Percentiles rank a stretch among this genome's conserved stretches.
Conservation (phyloP, 129 eudicot species). For the Heracleum sosnowskyi region DNA sequence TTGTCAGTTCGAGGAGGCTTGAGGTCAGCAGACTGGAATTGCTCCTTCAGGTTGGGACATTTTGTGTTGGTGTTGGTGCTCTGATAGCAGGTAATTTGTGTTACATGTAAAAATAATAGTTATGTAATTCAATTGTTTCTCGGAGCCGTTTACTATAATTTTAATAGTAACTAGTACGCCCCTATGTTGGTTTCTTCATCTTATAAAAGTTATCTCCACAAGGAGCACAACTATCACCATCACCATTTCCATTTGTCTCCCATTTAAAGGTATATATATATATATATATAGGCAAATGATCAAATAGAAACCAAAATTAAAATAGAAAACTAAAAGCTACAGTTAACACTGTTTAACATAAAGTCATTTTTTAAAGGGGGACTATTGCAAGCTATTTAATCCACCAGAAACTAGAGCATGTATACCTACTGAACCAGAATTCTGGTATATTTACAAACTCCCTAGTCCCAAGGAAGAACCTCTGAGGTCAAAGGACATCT, state of each 20-base stretch:
- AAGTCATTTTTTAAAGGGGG: neutral
- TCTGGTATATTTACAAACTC: neutral
- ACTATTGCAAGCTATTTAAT: neutral
- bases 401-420: neutral
- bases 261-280: neutral
- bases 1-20: slow-evolving; percentile 87
- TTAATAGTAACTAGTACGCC: neutral
- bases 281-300: no score
- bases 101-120: neutral
- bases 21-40: slow-evolving; percentile 95
- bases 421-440: neutral
- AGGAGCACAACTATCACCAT: neutral
- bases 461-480: neutral
- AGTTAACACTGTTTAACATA: neutral
- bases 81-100: slow-evolving; percentile 62
- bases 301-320: neutral
- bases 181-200: neutral
- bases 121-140: neutral
- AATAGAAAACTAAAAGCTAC: neutral
- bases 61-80: slow-evolving; percentile 89
- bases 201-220: neutral
- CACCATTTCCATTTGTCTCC: neutral
- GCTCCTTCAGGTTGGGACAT: slow-evolving; percentile 96
- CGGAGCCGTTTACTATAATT: neutral
- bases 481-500: neutral